These are phyloP conservation scores for Saksenaea vasiformis DNA, from an alignment of 371 early-diverging fungal species.

Conservation along the genomic window DNA sequence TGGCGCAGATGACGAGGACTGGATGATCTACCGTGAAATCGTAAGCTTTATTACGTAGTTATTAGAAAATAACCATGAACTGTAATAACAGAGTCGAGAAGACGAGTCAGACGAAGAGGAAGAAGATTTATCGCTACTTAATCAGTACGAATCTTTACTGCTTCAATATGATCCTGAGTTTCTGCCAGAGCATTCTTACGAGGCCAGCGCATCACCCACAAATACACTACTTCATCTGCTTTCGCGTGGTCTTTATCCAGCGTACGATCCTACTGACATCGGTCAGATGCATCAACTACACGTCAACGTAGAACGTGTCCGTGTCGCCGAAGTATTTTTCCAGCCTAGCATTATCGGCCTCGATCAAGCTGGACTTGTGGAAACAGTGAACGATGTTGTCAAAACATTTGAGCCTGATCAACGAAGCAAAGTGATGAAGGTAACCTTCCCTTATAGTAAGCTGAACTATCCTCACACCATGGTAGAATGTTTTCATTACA, in stretches of 20 bases:
- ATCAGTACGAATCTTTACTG: constrained; percentile 71
- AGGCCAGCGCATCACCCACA: constrained; percentile 47
- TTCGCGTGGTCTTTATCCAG: constrained; percentile 57
- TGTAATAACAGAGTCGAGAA: constrained; percentile 65
- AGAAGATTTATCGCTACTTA: constrained; percentile 65
- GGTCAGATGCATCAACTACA: constrained; percentile 79
- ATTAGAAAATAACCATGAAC: not conserved
- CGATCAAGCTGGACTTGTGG: constrained; percentile 86
- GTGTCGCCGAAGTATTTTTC: constrained; percentile 88
- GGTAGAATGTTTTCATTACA: constrained; percentile 75
- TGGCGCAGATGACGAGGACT: constrained; percentile 92
- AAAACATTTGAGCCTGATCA: constrained; percentile 55
- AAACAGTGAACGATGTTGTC: constrained; percentile 72
- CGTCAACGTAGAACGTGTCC: constrained; percentile 84
- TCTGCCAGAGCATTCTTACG: constrained; percentile 54
- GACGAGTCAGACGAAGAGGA: constrained; percentile 88
- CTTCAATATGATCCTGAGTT: constrained; percentile 76
- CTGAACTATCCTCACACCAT: not conserved
- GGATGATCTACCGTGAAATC: constrained; percentile 90
- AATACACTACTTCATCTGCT: constrained; percentile 55
- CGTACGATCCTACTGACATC: constrained; percentile 67
- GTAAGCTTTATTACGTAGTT: constrained; percentile 54
- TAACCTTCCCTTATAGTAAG: constrained; percentile 11
- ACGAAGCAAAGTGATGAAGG: constrained; percentile 50
- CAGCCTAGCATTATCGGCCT: constrained; percentile 85